phyloP scores from a whole-genome alignment of 225 moss, liverwort and hornwort genomes.

The Ulota crispa region DNA sequence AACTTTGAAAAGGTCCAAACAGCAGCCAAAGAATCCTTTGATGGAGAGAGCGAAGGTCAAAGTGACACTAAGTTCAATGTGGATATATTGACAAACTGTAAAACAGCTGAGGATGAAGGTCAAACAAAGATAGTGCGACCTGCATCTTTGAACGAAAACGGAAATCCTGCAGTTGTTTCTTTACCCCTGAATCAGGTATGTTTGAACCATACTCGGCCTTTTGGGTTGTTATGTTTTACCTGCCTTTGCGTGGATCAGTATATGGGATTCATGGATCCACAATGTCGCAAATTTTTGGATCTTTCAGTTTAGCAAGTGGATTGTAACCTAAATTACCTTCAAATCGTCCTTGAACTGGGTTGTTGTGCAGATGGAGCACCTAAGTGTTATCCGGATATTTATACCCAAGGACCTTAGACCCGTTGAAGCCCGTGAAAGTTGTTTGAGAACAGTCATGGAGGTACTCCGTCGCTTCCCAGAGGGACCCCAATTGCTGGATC shows the following conservation, averaged over 20 bases:
- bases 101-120: constrained; percentile 36
- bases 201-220: background rate
- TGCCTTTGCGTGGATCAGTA: background rate
- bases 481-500: constrained; percentile 86
- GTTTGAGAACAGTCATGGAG: constrained; percentile 82
- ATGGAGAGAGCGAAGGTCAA: constrained; percentile 39
- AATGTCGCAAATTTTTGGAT: background rate
- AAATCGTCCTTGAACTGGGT: background rate
- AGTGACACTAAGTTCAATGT: constrained; percentile 62
- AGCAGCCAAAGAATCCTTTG: constrained; percentile 61
- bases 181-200: constrained; percentile 76
- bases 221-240: background rate
- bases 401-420: constrained; percentile 93
- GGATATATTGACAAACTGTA: constrained; percentile 77
- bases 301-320: background rate
- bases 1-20: constrained; percentile 86
- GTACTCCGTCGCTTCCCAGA: constrained; percentile 90
- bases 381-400: constrained; percentile 79
- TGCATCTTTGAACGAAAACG: constrained; percentile 64
- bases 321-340: background rate
- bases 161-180: constrained; percentile 83
- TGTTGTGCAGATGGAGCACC: constrained; percentile 67
- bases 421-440: constrained; percentile 87
- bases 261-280: background rate
- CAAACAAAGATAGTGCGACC: constrained; percentile 63